A percentile compares a stretch with the other conserved stretches of the same genome.
These are phyloP conservation scores for Colletotrichum australisinense DNA, from an alignment of 2,329 filamentous ascomycete genomes.

Conservation along the genomic window DNA sequence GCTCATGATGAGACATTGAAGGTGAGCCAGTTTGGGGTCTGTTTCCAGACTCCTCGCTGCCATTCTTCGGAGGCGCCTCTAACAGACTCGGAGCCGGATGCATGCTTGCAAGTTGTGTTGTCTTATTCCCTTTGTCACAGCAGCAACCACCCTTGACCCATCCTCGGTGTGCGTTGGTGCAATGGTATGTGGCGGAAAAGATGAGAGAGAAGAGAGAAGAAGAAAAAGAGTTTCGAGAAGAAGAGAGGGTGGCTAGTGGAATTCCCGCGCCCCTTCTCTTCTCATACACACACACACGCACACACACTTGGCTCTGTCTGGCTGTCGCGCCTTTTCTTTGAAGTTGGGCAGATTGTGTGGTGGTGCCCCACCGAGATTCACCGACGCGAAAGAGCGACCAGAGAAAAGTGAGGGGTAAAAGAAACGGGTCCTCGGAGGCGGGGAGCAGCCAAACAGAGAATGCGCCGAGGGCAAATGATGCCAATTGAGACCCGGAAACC, in stretches of 20 bases:
- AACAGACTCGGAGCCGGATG: slow-evolving; percentile 52
- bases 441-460: slow-evolving; percentile 22
- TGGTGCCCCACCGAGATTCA: slow-evolving; percentile 38
- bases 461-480: slow-evolving; percentile 22
- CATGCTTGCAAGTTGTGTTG: slow-evolving; percentile 44
- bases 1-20: slow-evolving; percentile 34
- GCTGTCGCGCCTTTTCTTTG: slow-evolving; percentile 25
- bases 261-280: background rate
- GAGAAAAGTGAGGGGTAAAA: slow-evolving; percentile 36
- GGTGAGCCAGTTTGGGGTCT: slow-evolving; percentile 34
- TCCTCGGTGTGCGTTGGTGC: slow-evolving; percentile 28
- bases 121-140: slow-evolving; percentile 33
- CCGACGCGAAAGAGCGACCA: slow-evolving; percentile 35
- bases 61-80: slow-evolving; percentile 45
- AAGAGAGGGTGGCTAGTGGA: slow-evolving; percentile 14
- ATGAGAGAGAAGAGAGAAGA: slow-evolving; percentile 9
- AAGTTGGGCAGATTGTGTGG: slow-evolving; percentile 36
- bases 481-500: slow-evolving; percentile 25
- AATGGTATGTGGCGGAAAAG: slow-evolving; percentile 10
- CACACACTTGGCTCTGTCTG: background rate
- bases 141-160: slow-evolving; percentile 32
- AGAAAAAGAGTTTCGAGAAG: background rate
- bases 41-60: slow-evolving; percentile 38
- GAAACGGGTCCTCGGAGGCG: slow-evolving; percentile 32
- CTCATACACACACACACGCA: background rate